These are phyloP conservation scores for Calophaca sinica DNA, from an alignment of 306 rosid genomes.

Conservation along the genomic window DNA sequence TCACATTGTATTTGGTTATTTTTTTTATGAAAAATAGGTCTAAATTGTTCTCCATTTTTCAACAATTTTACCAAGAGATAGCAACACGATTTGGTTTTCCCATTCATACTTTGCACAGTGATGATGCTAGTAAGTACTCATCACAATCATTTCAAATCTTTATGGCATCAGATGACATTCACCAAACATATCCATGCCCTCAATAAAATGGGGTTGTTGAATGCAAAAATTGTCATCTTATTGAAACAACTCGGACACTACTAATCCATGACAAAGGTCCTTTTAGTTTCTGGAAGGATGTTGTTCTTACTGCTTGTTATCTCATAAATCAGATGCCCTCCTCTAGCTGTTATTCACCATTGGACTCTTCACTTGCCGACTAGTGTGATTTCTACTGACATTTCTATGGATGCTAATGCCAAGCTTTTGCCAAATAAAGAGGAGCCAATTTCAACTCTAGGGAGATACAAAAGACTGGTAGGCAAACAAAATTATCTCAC, in stretches of 20 bases:
- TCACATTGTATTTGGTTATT: not conserved
- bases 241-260: conserved; percentile 4
- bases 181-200: not conserved
- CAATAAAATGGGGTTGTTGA: not conserved
- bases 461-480: too few species aligned
- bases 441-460: too few species aligned
- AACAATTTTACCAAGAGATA: not conserved
- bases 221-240: not conserved
- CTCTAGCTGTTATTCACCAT: not conserved
- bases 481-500: too few species aligned
- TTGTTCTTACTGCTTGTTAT: not conserved
- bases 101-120: conserved; percentile 2
- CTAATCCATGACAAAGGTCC: not conserved
- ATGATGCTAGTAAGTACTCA: not conserved
- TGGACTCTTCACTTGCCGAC: too few species aligned
- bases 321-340: too few species aligned
- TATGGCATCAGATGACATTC: not conserved
- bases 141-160: not conserved
- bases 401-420: too few species aligned
- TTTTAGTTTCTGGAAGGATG: not conserved
- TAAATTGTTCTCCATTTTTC: not conserved
- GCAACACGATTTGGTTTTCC: not conserved
- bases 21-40: not conserved
- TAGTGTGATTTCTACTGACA: too few species aligned
- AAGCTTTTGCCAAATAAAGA: too few species aligned